Evolutionary conservation across 2,329 filamentous ascomycete species (phyloP), one percentile per base, ranked within the genome.

Genomic region (Penicillium sumatraense): DNA sequence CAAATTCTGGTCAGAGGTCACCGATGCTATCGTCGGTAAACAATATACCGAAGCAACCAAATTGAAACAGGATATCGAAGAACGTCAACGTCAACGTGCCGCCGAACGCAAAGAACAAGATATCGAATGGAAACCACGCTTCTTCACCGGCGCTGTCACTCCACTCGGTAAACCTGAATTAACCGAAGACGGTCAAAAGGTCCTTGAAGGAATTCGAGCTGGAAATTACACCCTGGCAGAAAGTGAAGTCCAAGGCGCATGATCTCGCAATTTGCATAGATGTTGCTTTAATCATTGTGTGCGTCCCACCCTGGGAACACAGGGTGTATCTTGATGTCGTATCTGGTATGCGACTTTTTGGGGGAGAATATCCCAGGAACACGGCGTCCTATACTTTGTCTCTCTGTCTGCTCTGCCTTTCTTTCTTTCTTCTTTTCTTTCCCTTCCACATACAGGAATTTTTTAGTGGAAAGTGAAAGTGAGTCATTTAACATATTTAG

Each of bases 41-140:
- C 91, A 96, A 71, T 99, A 87, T 74, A 84, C 83, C 38, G 86
- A 89, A 61, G 95, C 95, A 7, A 99, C 95, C 20, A 86, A 84
- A 18, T 79, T 95, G 59, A 99, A 99, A 79, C 86, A 91, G 57
- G 91, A 96, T 67, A 85, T 99, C 10, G 95, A 99, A 74, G 95
- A 99, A 73, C 82, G 83, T 40, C 95, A 99, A 77, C 83, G 95
- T 27, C 85, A 90, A 67, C 93, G 91, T 76, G 93, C 91, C 1
- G 86, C 91, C 21, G 86, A 93, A 70, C 83, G 95, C 40, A 89
- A 93, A 70, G 82, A 82, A 41, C 83, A 82, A 13, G 84, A 86
- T 11, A 82, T 84, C 55, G 83, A 85, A 29, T 99, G 90, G 87
- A 81, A 87, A 62, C 95, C 95, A n/a, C 82, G 91, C 40, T 99